Evolutionary conservation across 2,329 filamentous ascomycete species (phyloP).

Genomic region (Sarocladium brachiariae): DNA sequence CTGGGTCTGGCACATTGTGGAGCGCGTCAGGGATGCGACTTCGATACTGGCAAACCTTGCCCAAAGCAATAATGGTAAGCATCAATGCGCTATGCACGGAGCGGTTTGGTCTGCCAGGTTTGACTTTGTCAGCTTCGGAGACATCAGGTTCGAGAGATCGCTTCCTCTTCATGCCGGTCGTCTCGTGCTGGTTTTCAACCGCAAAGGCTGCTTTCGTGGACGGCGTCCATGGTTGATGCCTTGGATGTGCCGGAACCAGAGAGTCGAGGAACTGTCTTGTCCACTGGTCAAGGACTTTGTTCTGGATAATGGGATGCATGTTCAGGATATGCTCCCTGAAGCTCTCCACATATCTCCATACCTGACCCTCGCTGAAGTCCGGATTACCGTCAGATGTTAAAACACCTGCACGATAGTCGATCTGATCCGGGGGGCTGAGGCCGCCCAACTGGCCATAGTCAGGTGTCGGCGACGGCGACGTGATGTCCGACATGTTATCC

Average conservation of each 20-base stretch:
- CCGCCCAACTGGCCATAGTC: constrained; percentile 55
- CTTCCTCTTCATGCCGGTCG: constrained; percentile 46
- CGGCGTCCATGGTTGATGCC: constrained; percentile 21
- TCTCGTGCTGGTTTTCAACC: constrained; percentile 20
- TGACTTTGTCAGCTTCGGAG: constrained; percentile 25
- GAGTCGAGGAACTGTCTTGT: constrained; percentile 45
- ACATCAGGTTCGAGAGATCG: constrained; percentile 39
- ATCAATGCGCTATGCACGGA: constrained; percentile 77
- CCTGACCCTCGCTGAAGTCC: constrained; percentile 44
- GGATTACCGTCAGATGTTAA: constrained; percentile 41
- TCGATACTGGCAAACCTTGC: constrained; percentile 64
- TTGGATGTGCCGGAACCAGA: constrained; percentile 29
- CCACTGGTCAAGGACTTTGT: constrained; percentile 44
- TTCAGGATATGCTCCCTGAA: constrained; percentile 57
- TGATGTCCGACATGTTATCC: constrained; percentile 42
- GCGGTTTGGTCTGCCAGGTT: constrained; percentile 47
- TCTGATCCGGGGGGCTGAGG: constrained; percentile 36
- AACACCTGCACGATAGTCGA: constrained; percentile 31
- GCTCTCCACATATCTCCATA: constrained; percentile 47
- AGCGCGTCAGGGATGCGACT: constrained; percentile 53
- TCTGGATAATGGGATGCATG: constrained; percentile 58
- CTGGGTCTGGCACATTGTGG: constrained; percentile 20
- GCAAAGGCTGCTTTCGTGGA: constrained; percentile 26
- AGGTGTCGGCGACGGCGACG: constrained; percentile 46
- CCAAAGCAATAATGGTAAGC: constrained; percentile 75